Percentiles rank a stretch among this genome's conserved stretches.
phyloP scores from a whole-genome alignment of 2,329 filamentous ascomycete genomes.

The Pseudopyricularia cyperi region DNA sequence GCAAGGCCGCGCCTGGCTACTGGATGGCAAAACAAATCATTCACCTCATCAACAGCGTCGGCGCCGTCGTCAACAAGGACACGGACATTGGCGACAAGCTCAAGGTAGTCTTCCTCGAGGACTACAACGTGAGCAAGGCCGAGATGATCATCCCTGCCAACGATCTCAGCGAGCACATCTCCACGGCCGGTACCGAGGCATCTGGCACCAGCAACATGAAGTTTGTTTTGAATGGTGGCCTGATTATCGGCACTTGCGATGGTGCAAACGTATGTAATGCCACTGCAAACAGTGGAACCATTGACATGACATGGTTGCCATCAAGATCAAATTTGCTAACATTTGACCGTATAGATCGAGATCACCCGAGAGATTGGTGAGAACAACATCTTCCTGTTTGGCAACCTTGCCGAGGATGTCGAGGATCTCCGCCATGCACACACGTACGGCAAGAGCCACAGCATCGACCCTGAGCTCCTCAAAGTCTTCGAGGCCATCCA shows the following conservation, averaged over 20 bases:
- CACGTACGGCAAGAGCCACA: conserved; percentile 61
- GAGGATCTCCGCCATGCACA: conserved; percentile 89
- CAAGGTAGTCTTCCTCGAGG: conserved; percentile 94
- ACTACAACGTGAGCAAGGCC: conserved; percentile 99
- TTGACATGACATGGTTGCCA: too few species aligned
- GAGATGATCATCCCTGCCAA: conserved; percentile 92
- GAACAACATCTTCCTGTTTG: conserved; percentile 97
- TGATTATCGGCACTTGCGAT: conserved; percentile 96
- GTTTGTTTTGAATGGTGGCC: conserved; percentile 90
- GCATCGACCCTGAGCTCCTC: conserved; percentile 61
- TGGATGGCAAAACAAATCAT: conserved; percentile 99
- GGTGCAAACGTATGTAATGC: conserved; percentile 79
- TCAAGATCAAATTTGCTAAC: conserved; percentile 4
- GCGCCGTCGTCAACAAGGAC: conserved; percentile 82
- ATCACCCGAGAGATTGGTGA: conserved; percentile 96
- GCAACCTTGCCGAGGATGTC: conserved; percentile 89
- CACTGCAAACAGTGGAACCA: too few species aligned
- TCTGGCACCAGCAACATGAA: conserved; percentile 98
- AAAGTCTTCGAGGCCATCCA: conserved; percentile 79
- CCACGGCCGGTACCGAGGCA: conserved; percentile 87
- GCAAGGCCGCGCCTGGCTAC: conserved; percentile 94
- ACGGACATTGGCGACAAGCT: conserved; percentile 82
- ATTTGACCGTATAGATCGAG: conserved; percentile 53
- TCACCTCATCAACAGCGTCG: conserved; percentile 88
- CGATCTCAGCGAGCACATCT: conserved; percentile 97